Base-by-base conservation (phyloP, 1,284 basidiomycete genomes). In the Cryptococcus hybrid region DNA sequence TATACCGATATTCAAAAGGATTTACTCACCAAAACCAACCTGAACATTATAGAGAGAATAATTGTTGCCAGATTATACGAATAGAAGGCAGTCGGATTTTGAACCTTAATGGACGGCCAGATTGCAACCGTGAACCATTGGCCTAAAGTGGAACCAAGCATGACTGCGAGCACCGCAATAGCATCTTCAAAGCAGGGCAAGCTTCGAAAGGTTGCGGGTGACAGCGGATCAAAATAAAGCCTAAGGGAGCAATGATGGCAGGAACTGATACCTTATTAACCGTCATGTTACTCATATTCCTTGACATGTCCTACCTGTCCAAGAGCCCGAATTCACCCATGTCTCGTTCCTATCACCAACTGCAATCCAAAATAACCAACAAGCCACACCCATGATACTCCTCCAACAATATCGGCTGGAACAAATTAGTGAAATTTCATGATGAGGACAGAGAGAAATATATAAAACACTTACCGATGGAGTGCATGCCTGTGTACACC, bases 161-260 rank as follows among this genome's bases (percentile, higher is more conserved):
- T 82, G 46, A 94, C 92, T 9, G 90, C 88, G 24, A 91, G 79
- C 66, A 95, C 90, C 0, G 95, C 93, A 55, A 97, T 95, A 4
- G 93, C 91, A 69, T 99, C 95, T 75, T 98, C 95, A 75, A 97
- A 99, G 78, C 95, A 98, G 0, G 96, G 69, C 95, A 98, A 70
- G 96, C 92, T 60, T 97, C 93, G 1, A 96, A 87, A 0, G 91
- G 90, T 69, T 93, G 88, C 0, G 94, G 93, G 73, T 98, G 94
- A 62, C 88, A 83, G 71, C 92, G 88, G 5, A 96, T 88, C 46
- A 90, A 78, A 1, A 90, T 79, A 7, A 94, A 80, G 53, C 85
- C 74, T 11, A 88, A 66, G 0, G 87, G 84, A 11, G 91, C 80
- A 36, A 87, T 77, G 18, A 86, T 81, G 6, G 85, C 64, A 1